Conservation (phyloP, 2,329 filamentous ascomycete species). For the Arthroderma sp. region DNA sequence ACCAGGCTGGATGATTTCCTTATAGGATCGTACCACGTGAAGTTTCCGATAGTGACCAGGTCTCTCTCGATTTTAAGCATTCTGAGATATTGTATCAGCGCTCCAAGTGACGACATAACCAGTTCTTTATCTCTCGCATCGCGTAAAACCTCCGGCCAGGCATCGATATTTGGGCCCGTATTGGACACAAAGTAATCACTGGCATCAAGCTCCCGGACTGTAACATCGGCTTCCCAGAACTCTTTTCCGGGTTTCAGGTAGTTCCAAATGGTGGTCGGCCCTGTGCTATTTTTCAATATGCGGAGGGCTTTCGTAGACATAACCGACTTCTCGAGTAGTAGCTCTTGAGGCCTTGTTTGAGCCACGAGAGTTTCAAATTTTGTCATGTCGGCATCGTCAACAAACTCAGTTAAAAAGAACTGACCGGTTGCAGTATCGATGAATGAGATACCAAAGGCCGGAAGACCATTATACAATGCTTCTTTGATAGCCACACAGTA, state of each 20-base stretch:
- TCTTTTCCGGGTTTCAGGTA: conserved; percentile 74
- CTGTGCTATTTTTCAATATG: conserved; percentile 91
- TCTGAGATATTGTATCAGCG: conserved; percentile 72
- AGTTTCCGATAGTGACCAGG: conserved; percentile 78
- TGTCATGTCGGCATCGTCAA: conserved; percentile 84
- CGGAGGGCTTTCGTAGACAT: conserved; percentile 80
- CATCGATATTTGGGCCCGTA: conserved; percentile 44
- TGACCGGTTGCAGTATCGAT: conserved; percentile 92
- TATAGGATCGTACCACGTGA: conserved; percentile 84
- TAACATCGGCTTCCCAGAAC: conserved; percentile 78
- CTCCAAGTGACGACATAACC: conserved; percentile 82
- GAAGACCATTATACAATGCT: conserved; percentile 52
- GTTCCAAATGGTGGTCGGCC: conserved; percentile 90
- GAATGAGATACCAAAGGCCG: conserved; percentile 83
- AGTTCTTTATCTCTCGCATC: conserved; percentile 65
- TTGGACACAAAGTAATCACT: conserved; percentile 63
- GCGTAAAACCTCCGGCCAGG: conserved; percentile 65
- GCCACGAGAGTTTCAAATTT: conserved; percentile 96
- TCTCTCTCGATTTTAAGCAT: conserved; percentile 79
- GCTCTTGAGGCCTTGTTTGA: conserved; percentile 75
- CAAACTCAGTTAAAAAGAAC: conserved; percentile 84
- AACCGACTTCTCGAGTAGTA: conserved; percentile 75
- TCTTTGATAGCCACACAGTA: conserved; percentile 95
- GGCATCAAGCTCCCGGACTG: conserved; percentile 65
- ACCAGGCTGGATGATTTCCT: conserved; percentile 79